Conservation (phyloP, 495 filamentous ascomycete genomes). For the Penicillium odoratum region DNA sequence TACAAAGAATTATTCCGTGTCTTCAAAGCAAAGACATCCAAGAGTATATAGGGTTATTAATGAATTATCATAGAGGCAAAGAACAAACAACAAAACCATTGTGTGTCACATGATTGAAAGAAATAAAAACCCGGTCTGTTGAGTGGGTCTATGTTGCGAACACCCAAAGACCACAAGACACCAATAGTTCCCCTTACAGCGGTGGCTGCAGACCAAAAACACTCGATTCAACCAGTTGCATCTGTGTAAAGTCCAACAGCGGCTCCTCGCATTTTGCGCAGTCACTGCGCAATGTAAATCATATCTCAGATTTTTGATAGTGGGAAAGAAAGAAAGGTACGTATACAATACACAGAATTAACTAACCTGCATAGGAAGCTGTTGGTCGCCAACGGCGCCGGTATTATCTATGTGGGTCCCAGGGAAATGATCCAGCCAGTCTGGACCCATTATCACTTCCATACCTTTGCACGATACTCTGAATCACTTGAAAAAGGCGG, state of each 20-base stretch:
- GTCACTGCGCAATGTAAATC: background rate
- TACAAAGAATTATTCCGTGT: too few relatives aligned
- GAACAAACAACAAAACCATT: background rate
- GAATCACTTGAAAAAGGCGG: too few relatives aligned
- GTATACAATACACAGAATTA: background rate
- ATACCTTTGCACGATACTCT: too few relatives aligned
- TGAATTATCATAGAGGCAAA: background rate
- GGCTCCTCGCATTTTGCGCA: background rate
- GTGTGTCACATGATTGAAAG: background rate
- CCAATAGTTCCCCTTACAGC: background rate
- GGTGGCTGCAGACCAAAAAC: background rate
- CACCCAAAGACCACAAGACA: background rate
- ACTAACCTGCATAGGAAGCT: too few relatives aligned
- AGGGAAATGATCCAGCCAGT: too few relatives aligned
- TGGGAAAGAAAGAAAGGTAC: background rate
- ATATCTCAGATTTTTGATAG: background rate
- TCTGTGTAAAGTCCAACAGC: background rate
- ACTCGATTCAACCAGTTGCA: background rate
- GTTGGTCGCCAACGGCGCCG: too few relatives aligned
- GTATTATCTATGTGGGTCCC: too few relatives aligned
- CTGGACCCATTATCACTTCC: too few relatives aligned
- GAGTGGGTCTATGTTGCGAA: background rate
- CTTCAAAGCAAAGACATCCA: too few relatives aligned
- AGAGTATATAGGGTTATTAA: too few relatives aligned
- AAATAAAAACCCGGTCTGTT: too few relatives aligned